phyloP scores from a whole-genome alignment of 1,284 basidiomycete genomes.

The Meira miltonrushii region DNA sequence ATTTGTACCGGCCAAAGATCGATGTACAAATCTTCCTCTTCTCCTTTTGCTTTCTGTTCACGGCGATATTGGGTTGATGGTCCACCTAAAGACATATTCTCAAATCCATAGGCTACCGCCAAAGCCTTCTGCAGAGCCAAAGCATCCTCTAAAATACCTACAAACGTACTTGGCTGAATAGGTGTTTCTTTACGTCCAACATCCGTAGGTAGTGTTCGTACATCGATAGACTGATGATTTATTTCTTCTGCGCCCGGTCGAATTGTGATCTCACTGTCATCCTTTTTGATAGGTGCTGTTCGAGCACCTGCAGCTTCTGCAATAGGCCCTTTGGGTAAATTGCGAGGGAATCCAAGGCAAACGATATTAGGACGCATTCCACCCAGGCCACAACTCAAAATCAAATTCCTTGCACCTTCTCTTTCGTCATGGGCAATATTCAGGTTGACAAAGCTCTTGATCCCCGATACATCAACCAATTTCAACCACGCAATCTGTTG shows the following conservation, averaged over 20 bases:
- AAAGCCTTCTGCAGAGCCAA: constrained; percentile 50
- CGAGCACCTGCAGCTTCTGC: constrained; percentile 27
- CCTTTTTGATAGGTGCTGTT: neutral
- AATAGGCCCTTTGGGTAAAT: neutral
- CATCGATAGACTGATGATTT: constrained; percentile 23
- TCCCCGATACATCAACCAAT: constrained; percentile 48
- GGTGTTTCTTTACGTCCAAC: constrained; percentile 43
- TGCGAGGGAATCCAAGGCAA: constrained; percentile 46
- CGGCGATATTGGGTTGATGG: constrained; percentile 6
- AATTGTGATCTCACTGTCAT: constrained; percentile 39
- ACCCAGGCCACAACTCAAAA: constrained; percentile 47
- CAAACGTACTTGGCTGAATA: constrained; percentile 41
- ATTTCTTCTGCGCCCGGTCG: constrained; percentile 7
- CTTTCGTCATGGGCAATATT: constrained; percentile 49
- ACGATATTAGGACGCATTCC: constrained; percentile 52
- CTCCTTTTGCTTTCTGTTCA: constrained; percentile 12
- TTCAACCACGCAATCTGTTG: constrained; percentile 51
- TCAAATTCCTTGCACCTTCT: constrained; percentile 47
- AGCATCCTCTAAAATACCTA: constrained; percentile 51
- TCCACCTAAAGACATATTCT: constrained; percentile 32
- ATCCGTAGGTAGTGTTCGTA: constrained; percentile 41
- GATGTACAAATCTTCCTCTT: constrained; percentile 31
- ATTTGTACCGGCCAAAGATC: constrained; percentile 52
- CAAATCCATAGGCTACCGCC: constrained; percentile 48
- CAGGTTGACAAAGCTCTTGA: constrained; percentile 51